Evolutionary conservation across 2,329 filamentous ascomycete species (phyloP), one percentile per base, ranked within the genome.

Genomic region (Hymenoscyphus occultus): DNA sequence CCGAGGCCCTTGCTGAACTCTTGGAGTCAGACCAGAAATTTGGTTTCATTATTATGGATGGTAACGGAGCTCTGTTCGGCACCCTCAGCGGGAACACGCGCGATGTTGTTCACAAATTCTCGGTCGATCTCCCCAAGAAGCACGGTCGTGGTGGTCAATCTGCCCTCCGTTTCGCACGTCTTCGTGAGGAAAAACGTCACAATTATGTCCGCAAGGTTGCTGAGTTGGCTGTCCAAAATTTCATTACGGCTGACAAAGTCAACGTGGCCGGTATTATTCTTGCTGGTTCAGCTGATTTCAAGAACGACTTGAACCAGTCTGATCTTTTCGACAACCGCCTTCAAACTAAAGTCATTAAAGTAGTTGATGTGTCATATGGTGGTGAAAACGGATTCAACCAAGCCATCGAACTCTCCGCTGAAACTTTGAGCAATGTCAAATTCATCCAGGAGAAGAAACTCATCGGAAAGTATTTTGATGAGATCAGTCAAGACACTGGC

Each of bases 361-460:
- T 99, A 56, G 96, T 99, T 42, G 95, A 99, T 78, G 96, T 99
- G 56, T 98, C 94, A 14, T 99, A 99, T 75, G 95, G 95, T 78
- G 95, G 95, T 73, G 96, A 99, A 82, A 98, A 98, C 83, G 95
- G 95, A 58, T 99, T 99, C 86, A 99, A 99, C 83, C 96, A 99
- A 82, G 95, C 95, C 67, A 99, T 99, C 70, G 95, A 99, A 77
- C 80, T 99, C 74, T 90, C 95, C 32, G 87, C 93, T 7, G 96
- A 99, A 83, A 99, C 95, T 7, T 86, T 99, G 59, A 91, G 93
- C 80, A 99, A 98, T 77, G 95, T 99, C 86, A 99, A 99, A 82
- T 99, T 99, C 79, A 97, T 99, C 78, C 95, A 99, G 81, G 95
- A 99, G 86, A 99, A 99, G 90, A 99, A 97, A 83, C 88, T 99